Conservation (phyloP, 2,329 filamentous ascomycete species). For the Hypoxylon sp. region DNA sequence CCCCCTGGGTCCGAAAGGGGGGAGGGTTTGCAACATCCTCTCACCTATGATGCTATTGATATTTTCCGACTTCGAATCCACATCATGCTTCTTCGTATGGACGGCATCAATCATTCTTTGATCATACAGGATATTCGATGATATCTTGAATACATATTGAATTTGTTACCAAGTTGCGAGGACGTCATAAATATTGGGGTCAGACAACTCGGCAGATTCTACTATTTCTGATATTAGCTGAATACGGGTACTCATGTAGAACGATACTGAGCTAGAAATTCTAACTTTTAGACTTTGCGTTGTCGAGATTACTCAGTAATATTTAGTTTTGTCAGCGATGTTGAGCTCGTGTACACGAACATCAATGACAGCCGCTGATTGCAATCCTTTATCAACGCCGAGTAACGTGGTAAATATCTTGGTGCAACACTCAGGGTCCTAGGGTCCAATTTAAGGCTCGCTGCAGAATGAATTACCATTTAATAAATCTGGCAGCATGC, state of each 20-base stretch:
- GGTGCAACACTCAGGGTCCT: slow-evolving; percentile 39
- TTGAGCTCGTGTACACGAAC: neutral
- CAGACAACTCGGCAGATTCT: neutral
- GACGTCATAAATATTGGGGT: neutral
- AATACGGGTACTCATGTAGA: too few relatives aligned
- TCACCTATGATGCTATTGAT: neutral
- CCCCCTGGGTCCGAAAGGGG: neutral
- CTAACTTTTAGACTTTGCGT: neutral
- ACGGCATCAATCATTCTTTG: neutral
- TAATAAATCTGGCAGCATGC: slow-evolving; percentile 40
- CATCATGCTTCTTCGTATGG: neutral
- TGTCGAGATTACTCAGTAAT: neutral
- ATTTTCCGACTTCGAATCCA: neutral
- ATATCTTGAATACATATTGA: neutral
- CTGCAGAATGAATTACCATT: slow-evolving; percentile 23
- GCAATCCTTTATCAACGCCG: neutral
- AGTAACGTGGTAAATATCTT: neutral
- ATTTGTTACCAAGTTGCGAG: neutral
- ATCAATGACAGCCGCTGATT: neutral
- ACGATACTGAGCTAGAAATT: too few relatives aligned
- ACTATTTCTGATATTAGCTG: neutral
- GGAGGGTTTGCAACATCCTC: neutral
- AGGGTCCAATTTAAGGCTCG: slow-evolving; percentile 31
- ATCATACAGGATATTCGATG: neutral
- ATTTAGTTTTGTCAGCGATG: neutral